These are phyloP conservation scores for Tolypocladium paradoxum DNA, from an alignment of 2,329 filamentous ascomycete species.

Conservation along the genomic window DNA sequence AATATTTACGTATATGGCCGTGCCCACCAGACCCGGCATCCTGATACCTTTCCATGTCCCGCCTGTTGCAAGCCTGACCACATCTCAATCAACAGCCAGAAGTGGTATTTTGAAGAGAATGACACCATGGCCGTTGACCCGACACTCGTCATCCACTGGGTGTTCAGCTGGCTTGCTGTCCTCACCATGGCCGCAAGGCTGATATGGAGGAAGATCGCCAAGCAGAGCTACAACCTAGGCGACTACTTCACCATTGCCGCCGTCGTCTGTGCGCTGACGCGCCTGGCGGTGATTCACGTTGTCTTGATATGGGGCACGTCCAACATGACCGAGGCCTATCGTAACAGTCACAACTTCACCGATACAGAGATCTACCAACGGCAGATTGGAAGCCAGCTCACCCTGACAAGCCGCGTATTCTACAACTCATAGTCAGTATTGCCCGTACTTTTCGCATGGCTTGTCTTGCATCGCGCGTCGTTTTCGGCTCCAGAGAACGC, in stretches of 20 bases:
- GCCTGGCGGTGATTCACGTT: conserved; percentile 19
- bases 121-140: background rate
- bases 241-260: conserved; percentile 26
- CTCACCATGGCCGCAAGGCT: conserved; percentile 11
- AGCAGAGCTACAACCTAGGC: conserved; percentile 9
- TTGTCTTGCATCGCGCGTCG: no score
- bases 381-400: conserved; percentile 22
- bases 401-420: conserved; percentile 19
- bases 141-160: conserved; percentile 12
- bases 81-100: no score
- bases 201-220: conserved; percentile 8
- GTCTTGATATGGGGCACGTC: conserved; percentile 25
- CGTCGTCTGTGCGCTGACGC: conserved; percentile 18
- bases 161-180: conserved; percentile 13
- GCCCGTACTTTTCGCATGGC: no score
- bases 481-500: no score
- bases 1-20: no score
- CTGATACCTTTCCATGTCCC: no score
- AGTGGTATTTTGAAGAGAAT: no score
- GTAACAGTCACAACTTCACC: conserved; percentile 15
- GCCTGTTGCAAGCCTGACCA: no score
- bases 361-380: conserved; percentile 19
- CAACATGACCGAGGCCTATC: conserved; percentile 16
- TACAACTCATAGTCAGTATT: conserved; percentile 24
- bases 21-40: no score